These are phyloP conservation scores for Phytophthora sojae DNA, from an alignment of 352 stramenopile genomes.

Conservation along the genomic window DNA sequence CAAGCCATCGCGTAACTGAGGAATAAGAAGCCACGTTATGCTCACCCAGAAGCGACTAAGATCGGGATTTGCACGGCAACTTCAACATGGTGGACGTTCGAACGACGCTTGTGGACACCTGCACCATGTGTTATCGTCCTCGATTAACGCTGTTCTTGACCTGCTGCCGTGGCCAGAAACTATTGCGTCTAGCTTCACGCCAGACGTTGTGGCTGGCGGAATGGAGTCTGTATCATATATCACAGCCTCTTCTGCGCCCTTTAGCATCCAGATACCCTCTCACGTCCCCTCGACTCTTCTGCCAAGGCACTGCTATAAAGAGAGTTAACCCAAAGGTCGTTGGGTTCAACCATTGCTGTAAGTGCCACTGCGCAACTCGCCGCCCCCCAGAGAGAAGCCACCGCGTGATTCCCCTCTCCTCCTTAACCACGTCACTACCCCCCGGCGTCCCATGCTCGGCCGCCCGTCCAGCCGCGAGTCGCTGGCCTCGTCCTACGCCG, in stretches of 20 bases:
- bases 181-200: no score
- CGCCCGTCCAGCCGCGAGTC: constrained; percentile 24
- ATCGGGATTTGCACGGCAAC: neutral
- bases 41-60: neutral
- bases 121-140: neutral
- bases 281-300: neutral
- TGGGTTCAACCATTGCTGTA: constrained; percentile 14
- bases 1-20: neutral
- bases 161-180: no score
- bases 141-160: no score
- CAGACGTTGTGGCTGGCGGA: neutral
- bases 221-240: neutral
- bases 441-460: constrained; percentile 5
- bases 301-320: neutral
- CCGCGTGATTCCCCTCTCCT: neutral
- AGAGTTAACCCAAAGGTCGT: constrained; percentile 25
- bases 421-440: constrained; percentile 10
- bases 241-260: neutral
- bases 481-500: constrained; percentile 30
- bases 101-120: neutral
- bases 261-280: neutral
- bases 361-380: constrained; percentile 11
- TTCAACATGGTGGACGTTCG: neutral
- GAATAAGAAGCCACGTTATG: neutral
- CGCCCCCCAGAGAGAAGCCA: neutral